These are phyloP conservation scores for Aspergillus cavernicola DNA, from an alignment of 495 filamentous ascomycete genomes.

Conservation along the genomic window DNA sequence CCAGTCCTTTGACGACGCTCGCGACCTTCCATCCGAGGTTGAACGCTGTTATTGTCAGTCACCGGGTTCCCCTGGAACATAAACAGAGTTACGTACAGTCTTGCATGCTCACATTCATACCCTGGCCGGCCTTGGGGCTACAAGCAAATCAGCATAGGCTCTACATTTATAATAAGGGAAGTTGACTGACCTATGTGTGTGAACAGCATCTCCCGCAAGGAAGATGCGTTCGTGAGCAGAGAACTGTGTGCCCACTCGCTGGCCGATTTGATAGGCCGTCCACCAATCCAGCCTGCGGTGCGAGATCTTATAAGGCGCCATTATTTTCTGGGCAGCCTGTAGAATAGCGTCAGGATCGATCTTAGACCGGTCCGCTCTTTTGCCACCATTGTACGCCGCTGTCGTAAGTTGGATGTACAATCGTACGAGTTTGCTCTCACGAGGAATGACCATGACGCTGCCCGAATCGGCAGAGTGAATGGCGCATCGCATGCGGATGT, in stretches of 20 bases:
- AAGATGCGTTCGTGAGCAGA: slow-evolving; percentile 68
- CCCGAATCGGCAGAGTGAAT: not conserved
- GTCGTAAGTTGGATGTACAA: slow-evolving; percentile 64
- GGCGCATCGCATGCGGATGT: not conserved
- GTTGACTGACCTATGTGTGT: slow-evolving; percentile 54
- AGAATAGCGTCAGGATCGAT: slow-evolving; percentile 59
- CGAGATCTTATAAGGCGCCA: slow-evolving; percentile 57
- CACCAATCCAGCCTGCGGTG: slow-evolving; percentile 58
- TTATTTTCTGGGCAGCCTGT: slow-evolving; percentile 54
- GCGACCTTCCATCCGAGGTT: slow-evolving; percentile 77
- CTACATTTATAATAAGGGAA: not conserved
- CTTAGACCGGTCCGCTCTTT: slow-evolving; percentile 45
- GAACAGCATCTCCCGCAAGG: slow-evolving; percentile 75
- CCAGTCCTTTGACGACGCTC: slow-evolving; percentile 52
- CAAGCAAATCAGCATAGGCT: not conserved
- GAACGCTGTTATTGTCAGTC: slow-evolving; percentile 37
- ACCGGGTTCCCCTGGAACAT: not conserved
- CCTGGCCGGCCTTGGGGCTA: slow-evolving; percentile 77
- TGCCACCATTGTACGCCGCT: slow-evolving; percentile 12
- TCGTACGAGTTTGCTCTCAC: slow-evolving; percentile 63
- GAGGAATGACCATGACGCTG: slow-evolving; percentile 58
- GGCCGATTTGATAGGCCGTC: slow-evolving; percentile 53
- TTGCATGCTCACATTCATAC: slow-evolving; percentile 81
- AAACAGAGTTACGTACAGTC: slow-evolving; percentile 34
- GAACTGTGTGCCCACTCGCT: slow-evolving; percentile 28